Evolutionary conservation across 257 asterid species (phyloP), one percentile per base, ranked within the genome.

Genomic region (Forsythia suspensa): DNA sequence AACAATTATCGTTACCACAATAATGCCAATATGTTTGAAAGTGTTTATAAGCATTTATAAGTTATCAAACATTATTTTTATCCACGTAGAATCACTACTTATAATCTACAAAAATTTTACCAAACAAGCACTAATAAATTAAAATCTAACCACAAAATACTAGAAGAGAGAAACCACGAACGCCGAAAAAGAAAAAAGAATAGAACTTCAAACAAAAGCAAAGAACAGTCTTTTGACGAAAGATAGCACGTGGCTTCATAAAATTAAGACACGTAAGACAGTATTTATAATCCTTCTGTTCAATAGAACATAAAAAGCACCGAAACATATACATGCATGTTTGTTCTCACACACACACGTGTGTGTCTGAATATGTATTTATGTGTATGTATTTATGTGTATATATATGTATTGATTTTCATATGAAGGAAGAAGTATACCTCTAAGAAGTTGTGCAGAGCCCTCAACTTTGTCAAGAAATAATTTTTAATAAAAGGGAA

Each of bases 371-470:
- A 8, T 42, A 8, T 8, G 8, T 44, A 55, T 41, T 0, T 8
- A 41, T 41, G 8, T 8, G 8, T 41, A 41, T 8, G 8, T 41
- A 41, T 24, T 0, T 24, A n/a, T n/a, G n/a, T n/a, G n/a, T 24
- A 24, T 24, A 24, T 29, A 29, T 29, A 29, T 29, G 34, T 29
- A 29, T 29, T 29, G 34, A 29, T 29, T 29, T 29, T 29, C 34
- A 29, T 29, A 29, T 29, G 34, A 52, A 13, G n/a, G 57, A 48
- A 48, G 59, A 1, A 48, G 57, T 48, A 48, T 48, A 48, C 57
- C 57, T 48, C 11, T 46, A 46, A 16, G 66, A 57, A 57, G 66
- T 67, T 34, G 73, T 46, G 42, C 44, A 75, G 76, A 76, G 74
- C 46, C 70, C 78, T 66, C 74, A 84, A 76, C 38, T 36, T 48